phyloP scores from a whole-genome alignment of 768 basidiomycete species.

The Albatrellus ellisii region DNA sequence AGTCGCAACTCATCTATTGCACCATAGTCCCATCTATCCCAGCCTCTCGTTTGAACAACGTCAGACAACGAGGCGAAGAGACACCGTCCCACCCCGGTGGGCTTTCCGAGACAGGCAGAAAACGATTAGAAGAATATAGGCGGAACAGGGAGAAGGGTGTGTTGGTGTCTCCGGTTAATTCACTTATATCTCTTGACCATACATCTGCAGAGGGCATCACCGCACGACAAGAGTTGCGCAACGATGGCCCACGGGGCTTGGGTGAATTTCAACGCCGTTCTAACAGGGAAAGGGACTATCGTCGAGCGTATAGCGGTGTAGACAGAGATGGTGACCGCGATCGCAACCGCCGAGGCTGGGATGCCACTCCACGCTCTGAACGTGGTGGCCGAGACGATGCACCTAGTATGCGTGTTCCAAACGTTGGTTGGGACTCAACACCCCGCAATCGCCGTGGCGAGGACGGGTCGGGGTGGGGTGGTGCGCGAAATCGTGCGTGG shows the following conservation, averaged over 20 bases:
- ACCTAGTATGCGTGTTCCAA: constrained; percentile 82
- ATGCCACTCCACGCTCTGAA: constrained; percentile 49
- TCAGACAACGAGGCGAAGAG: constrained; percentile 70
- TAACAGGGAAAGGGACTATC: constrained; percentile 47
- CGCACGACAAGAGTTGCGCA: constrained; percentile 39
- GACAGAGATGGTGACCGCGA: constrained; percentile 20
- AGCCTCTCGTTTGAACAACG: constrained; percentile 35
- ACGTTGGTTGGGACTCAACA: constrained; percentile 91
- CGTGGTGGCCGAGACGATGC: constrained; percentile 40
- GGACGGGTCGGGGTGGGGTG: constrained; percentile 54
- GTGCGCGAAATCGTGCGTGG: constrained; percentile 43
- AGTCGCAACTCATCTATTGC: not conserved
- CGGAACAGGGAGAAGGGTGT: constrained; percentile 57
- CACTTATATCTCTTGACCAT: not conserved
- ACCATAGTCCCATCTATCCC: constrained; percentile 71
- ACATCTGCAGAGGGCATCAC: constrained; percentile 51
- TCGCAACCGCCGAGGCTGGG: constrained; percentile 29
- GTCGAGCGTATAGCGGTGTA: constrained; percentile 28
- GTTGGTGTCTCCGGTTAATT: not conserved
- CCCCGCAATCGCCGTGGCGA: constrained; percentile 45
- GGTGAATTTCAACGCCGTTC: constrained; percentile 90
- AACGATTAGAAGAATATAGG: constrained; percentile 66
- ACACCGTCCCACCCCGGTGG: constrained; percentile 93
- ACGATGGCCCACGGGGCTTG: constrained; percentile 60
- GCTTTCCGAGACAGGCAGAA: constrained; percentile 61